phyloP scores from a whole-genome alignment of 257 asterid species.

The Sherardia arvensis region DNA sequence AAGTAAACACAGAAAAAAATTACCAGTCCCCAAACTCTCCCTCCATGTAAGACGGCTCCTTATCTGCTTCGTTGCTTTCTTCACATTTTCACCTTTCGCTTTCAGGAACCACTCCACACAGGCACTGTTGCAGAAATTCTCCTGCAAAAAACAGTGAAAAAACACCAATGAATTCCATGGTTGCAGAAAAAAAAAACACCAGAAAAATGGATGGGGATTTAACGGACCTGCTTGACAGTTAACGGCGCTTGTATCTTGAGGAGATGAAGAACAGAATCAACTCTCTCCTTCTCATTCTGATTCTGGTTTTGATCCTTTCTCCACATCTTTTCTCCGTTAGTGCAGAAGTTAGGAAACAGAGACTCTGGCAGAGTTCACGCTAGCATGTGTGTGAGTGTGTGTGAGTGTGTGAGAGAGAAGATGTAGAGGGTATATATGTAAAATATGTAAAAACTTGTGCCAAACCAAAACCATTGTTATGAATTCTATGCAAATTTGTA shows the following conservation, averaged over 20 bases:
- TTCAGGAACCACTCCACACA: slow-evolving; percentile 83
- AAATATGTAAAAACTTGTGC: no score
- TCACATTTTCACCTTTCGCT: slow-evolving; percentile 70
- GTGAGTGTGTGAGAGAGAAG: slow-evolving; percentile 14
- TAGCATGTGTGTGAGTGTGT: slow-evolving; percentile 27
- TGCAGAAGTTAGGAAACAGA: slow-evolving; percentile 3
- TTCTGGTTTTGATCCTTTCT: slow-evolving; percentile 55
- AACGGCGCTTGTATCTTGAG: slow-evolving; percentile 74
- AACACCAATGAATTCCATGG: not conserved
- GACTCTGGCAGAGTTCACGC: slow-evolving; percentile 72
- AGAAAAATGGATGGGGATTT: not conserved
- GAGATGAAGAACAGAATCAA: slow-evolving; percentile 57
- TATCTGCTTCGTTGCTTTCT: slow-evolving; percentile 81
- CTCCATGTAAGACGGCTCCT: slow-evolving; percentile 80
- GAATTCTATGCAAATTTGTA: no score
- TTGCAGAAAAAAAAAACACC: not conserved
- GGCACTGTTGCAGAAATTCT: slow-evolving; percentile 59
- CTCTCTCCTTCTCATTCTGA: slow-evolving; percentile 48
- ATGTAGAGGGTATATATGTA: no score
- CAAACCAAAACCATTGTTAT: no score
- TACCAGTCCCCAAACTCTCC: slow-evolving; percentile 75
- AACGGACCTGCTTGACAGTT: slow-evolving; percentile 67
- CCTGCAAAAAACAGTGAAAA: slow-evolving; percentile 39
- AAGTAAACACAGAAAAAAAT: not conserved
- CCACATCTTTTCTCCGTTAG: slow-evolving; percentile 34